Base-by-base conservation (phyloP, 2,329 filamentous ascomycete species). In the Xylariaceae sp. region DNA sequence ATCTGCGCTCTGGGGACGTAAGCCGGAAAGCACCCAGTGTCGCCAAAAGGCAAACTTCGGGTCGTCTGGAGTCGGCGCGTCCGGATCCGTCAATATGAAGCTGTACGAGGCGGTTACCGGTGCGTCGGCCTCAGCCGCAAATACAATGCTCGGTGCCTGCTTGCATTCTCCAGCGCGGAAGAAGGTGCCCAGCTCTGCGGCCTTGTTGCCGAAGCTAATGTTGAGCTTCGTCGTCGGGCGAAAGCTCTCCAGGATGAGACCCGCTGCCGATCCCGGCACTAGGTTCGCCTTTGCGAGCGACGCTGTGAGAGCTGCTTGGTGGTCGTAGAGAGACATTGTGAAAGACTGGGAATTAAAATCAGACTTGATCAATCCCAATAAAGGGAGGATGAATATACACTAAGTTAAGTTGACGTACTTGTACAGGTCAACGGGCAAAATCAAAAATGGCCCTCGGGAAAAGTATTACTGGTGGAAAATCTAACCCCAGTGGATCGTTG, bases 1-100 rank as follows among this genome's bases (percentile, higher is more conserved):
- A 9, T 61, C 62, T 1, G 61, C 23, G 23, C 61, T 54, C 39
- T 67, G 34, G 2, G 76, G 73, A 53, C 71, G 72, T 47, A 80
- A 41, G 0, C 77, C 76, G 3, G 74, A 68, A 0, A 82, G 67
- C 23, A 84, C 74, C 79, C 79, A 84, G 63, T 84, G 82, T 17
- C 81, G 73, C 80, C 81, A 84, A 64, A 80, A 83, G 0, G 80
- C 78, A 64, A 81, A 83, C 63, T 80, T 82, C 5, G 79, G 80
- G 47, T 84, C 78, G 31, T 81, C 78, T 0, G 82, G 82, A 0
- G 80, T 83, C 0, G 82, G 82, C 17, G 81, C 82, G 56, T 84
- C 82, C 0, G 81, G 81, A 53, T 84, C 82, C 19, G 82, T 73
- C 36, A 84, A 72, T 60, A 84, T 70, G 47, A 83, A 70, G 31